A percentile compares a stretch with the other conserved stretches of the same genome.
phyloP scores from a whole-genome alignment of 129 eudicot genomes.

The Deinandra increscens region DNA sequence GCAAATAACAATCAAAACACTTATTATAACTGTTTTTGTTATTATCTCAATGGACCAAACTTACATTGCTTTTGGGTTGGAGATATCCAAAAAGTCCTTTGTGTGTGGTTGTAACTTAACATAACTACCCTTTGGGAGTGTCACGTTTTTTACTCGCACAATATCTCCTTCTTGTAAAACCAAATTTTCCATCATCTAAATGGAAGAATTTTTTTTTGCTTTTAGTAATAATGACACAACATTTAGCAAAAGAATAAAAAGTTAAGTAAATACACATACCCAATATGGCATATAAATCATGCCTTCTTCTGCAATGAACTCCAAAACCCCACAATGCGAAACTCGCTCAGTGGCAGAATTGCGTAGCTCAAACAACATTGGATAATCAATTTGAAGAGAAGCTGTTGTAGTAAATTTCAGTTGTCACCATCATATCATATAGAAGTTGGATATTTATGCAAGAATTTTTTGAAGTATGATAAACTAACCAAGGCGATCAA shows the following conservation, averaged over 20 bases:
- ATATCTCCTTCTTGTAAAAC: conserved; percentile 84
- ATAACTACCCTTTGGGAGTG: conserved; percentile 92
- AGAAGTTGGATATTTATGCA: background rate
- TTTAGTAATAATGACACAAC: background rate
- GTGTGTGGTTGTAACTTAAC: conserved; percentile 94
- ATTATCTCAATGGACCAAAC: background rate
- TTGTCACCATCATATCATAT: background rate
- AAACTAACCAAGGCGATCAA: conserved; percentile 85
- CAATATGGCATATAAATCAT: conserved; percentile 89
- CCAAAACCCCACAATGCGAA: conserved; percentile 85
- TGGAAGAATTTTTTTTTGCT: background rate
- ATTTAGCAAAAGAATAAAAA: background rate
- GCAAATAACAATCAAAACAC: background rate
- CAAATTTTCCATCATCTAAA: conserved; percentile 93
- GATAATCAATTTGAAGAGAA: conserved; percentile 77
- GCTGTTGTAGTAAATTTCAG: conserved; percentile 33
- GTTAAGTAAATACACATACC: conserved; percentile 40
- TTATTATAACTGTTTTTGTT: background rate
- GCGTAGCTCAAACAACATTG: conserved; percentile 83
- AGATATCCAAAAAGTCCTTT: conserved; percentile 81
- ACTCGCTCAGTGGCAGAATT: conserved; percentile 58
- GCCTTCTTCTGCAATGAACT: conserved; percentile 97
- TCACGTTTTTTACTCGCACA: conserved; percentile 70
- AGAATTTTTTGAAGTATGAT: conserved; percentile 4
- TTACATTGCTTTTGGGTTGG: conserved; percentile 82